These are phyloP conservation scores for Sanghuangporus weigelae DNA, from an alignment of 1,284 basidiomycete genomes.

Conservation along the genomic window DNA sequence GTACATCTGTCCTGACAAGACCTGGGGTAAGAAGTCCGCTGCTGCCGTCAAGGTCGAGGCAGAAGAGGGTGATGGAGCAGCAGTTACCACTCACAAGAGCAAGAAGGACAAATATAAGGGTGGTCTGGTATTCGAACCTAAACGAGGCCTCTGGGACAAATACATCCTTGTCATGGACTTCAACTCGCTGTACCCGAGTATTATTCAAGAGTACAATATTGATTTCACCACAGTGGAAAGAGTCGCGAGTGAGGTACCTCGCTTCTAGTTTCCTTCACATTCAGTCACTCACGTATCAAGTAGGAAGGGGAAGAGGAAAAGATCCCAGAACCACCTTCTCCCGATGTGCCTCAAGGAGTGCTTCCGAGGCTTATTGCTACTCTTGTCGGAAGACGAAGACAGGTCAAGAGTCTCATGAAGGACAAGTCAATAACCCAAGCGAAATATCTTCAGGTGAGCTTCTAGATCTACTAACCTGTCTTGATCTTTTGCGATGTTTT, in stretches of 20 bases:
- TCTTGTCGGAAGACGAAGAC: conserved; percentile 83
- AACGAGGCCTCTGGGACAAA: conserved; percentile 94
- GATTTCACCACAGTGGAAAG: conserved; percentile 96
- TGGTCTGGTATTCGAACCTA: conserved; percentile 96
- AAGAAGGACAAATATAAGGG: conserved; percentile 98
- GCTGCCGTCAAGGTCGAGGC: conserved; percentile 55
- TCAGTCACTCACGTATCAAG: conserved; percentile 15
- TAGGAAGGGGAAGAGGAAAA: conserved; percentile 76
- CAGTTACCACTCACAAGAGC: conserved; percentile 40
- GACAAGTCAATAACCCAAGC: conserved; percentile 72
- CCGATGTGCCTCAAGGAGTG: conserved; percentile 78
- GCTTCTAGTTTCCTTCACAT: neutral
- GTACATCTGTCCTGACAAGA: conserved; percentile 96
- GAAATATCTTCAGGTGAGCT: conserved; percentile 77
- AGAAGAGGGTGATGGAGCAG: conserved; percentile 53
- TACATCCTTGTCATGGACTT: conserved; percentile 99
- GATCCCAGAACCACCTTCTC: conserved; percentile 84
- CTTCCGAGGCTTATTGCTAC: conserved; percentile 94
- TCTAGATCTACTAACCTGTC: neutral
- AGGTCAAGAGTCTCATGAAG: conserved; percentile 96
- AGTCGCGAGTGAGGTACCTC: conserved; percentile 54
- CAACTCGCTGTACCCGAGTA: conserved; percentile 98
- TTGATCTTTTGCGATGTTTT: neutral
- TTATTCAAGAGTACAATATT: conserved; percentile 99
- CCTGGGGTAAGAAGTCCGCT: conserved; percentile 69